Evolutionary conservation across 768 basidiomycete species (phyloP).

Genomic region (Kwoniella newhampshirensis): DNA sequence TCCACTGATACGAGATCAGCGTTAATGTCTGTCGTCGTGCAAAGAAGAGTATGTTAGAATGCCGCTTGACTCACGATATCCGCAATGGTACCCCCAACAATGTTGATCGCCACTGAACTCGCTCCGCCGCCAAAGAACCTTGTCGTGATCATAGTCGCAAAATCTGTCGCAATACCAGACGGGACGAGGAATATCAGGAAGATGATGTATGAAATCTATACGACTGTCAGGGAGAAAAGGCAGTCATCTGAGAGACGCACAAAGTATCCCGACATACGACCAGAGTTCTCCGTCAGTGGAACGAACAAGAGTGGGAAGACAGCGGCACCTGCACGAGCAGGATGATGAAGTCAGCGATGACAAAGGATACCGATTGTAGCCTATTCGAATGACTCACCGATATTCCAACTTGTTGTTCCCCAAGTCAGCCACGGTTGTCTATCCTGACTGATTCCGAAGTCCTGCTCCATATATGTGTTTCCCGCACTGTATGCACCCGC

Average conservation of each 20-base stretch:
- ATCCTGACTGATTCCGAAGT: slow-evolving; percentile 6
- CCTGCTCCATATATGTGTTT: slow-evolving; percentile 10
- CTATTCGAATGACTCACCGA: slow-evolving; percentile 11
- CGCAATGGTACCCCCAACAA: slow-evolving; percentile 23
- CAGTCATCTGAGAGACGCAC: not conserved
- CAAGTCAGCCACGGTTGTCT: slow-evolving; percentile 6
- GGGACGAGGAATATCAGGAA: slow-evolving; percentile 17
- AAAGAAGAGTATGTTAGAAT: not conserved
- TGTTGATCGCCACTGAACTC: slow-evolving; percentile 13
- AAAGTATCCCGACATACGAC: slow-evolving; percentile 18
- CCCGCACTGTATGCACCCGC: slow-evolving; percentile 12
- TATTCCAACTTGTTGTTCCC: slow-evolving; percentile 16
- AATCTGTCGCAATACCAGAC: slow-evolving; percentile 7
- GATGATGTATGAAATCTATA: slow-evolving; percentile 14
- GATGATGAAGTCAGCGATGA: not conserved
- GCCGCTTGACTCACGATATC: slow-evolving; percentile 15
- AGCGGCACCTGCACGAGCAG: not conserved
- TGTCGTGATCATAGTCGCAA: slow-evolving; percentile 14
- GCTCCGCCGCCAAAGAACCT: slow-evolving; percentile 16
- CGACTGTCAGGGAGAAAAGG: not conserved
- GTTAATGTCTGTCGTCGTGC: too few species aligned
- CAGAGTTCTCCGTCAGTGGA: slow-evolving; percentile 14
- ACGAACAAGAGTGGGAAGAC: slow-evolving; percentile 9
- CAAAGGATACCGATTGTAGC: too few species aligned
- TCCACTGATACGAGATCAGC: not conserved